phyloP scores from a whole-genome alignment of 2,329 filamentous ascomycete genomes.

The Trichoderma oligosporum region DNA sequence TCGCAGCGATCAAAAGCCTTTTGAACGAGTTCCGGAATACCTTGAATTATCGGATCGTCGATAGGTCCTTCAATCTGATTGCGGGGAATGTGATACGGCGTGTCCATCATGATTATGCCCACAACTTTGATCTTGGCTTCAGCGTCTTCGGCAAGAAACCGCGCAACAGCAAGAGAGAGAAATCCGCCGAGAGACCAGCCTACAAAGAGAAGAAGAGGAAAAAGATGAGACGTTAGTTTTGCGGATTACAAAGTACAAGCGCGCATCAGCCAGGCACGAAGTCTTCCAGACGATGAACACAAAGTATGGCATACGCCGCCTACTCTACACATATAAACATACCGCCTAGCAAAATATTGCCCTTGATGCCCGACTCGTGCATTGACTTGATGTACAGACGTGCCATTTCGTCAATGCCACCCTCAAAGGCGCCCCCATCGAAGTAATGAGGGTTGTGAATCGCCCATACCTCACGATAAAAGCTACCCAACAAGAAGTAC shows the following conservation, averaged over 20 bases:
- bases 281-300: neutral
- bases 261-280: neutral
- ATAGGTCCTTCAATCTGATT: conserved; percentile 19
- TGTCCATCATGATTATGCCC: conserved; percentile 30
- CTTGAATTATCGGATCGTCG: conserved; percentile 22
- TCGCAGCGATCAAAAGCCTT: conserved; percentile 32
- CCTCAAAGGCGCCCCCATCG: conserved; percentile 25
- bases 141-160: conserved; percentile 26
- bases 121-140: conserved; percentile 25
- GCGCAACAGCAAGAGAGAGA: conserved; percentile 28
- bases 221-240: neutral
- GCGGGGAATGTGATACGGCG: conserved; percentile 28
- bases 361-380: conserved; percentile 25
- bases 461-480: conserved; percentile 32
- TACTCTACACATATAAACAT: conserved; percentile 20
- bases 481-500: conserved; percentile 29
- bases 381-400: conserved; percentile 28
- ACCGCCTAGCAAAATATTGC: conserved; percentile 30
- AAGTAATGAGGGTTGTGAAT: conserved; percentile 31
- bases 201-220: conserved; percentile 3
- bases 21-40: conserved; percentile 27
- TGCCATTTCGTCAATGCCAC: conserved; percentile 32
- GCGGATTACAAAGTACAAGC: neutral
- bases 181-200: conserved; percentile 33
- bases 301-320: neutral